Percentiles rank a stretch among this genome's conserved stretches.
Conservation (phyloP, 1,284 basidiomycete genomes). For the Melampsora abietis-canadensis region DNA sequence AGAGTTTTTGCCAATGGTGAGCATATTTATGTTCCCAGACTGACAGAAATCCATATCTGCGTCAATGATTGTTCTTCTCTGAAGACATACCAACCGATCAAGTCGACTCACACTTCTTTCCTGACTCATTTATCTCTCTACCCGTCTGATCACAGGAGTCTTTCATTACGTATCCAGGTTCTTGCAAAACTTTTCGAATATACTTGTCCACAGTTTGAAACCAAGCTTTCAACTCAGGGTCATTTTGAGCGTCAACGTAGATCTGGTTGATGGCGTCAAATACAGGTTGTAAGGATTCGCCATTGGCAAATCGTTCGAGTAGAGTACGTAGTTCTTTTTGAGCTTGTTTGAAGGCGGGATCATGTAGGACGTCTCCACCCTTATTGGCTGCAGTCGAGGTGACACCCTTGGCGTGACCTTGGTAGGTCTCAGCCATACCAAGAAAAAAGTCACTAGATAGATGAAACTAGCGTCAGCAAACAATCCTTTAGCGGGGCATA, state of each 20-base stretch:
- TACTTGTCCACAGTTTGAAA: conserved; percentile 67
- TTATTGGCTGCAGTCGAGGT: conserved; percentile 53
- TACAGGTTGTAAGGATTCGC: conserved; percentile 62
- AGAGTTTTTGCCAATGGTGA: conserved; percentile 50
- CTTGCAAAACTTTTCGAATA: conserved; percentile 69
- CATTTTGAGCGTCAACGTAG: conserved; percentile 70
- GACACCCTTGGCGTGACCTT: conserved; percentile 62
- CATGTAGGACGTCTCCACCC: conserved; percentile 57
- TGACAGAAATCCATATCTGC: conserved; percentile 50
- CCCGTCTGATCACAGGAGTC: conserved; percentile 59
- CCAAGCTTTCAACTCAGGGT: conserved; percentile 73
- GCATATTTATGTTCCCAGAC: conserved; percentile 51
- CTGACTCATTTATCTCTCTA: conserved; percentile 61
- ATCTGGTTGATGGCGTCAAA: conserved; percentile 70
- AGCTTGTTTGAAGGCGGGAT: conserved; percentile 63
- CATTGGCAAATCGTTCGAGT: conserved; percentile 87
- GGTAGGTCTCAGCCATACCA: conserved; percentile 63
- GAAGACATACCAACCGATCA: neutral
- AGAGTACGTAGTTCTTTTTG: conserved; percentile 69
- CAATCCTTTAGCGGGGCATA: neutral
- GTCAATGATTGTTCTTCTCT: conserved; percentile 46
- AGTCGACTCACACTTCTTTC: conserved; percentile 54
- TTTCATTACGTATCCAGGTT: conserved; percentile 83
- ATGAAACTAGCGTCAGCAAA: neutral
- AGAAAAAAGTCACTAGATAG: conserved; percentile 54